Evolutionary conservation across 768 basidiomycete species (phyloP).

Genomic region (Pisolithus albus): DNA sequence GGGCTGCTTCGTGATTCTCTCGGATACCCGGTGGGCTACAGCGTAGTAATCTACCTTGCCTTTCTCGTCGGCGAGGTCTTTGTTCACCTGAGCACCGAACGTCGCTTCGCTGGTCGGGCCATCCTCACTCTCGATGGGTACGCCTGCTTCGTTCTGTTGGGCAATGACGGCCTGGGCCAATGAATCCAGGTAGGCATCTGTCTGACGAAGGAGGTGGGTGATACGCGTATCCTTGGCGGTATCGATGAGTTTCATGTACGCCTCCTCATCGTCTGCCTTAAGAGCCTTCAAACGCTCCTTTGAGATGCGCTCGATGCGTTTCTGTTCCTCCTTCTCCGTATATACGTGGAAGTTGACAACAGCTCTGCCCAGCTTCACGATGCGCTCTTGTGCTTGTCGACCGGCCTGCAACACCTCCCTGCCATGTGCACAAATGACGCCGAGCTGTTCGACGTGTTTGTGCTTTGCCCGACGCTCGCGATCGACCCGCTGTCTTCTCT

Average conservation of each 20-base stretch:
- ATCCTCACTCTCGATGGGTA: slow-evolving; percentile 55
- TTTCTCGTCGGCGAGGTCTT: slow-evolving; percentile 54
- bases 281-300: slow-evolving; percentile 98
- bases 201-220: slow-evolving; percentile 91
- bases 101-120: slow-evolving; percentile 80
- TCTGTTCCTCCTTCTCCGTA: slow-evolving; percentile 98
- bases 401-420: slow-evolving; percentile 64
- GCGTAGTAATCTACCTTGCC: slow-evolving; percentile 93
- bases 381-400: slow-evolving; percentile 57
- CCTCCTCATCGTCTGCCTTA: slow-evolving; percentile 97
- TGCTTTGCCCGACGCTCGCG: slow-evolving; percentile 92
- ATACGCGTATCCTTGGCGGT: slow-evolving; percentile 99
- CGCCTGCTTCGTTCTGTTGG: slow-evolving; percentile 74
- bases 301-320: slow-evolving; percentile 88
- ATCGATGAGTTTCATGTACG: slow-evolving; percentile 98
- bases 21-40: slow-evolving; percentile 87
- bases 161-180: slow-evolving; percentile 89
- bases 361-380: slow-evolving; percentile 58
- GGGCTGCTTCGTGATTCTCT: slow-evolving; percentile 75
- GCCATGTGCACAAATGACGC: slow-evolving; percentile 79
- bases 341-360: slow-evolving; percentile 79
- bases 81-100: slow-evolving; percentile 74
- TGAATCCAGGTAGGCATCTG: slow-evolving; percentile 90
- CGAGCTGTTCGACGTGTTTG: slow-evolving; percentile 92
- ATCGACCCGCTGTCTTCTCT: slow-evolving; percentile 86